Percentiles rank a stretch among this genome's conserved stretches.
Evolutionary conservation across 306 rosid genomes (phyloP).

Genomic region (Cicer arietinum): DNA sequence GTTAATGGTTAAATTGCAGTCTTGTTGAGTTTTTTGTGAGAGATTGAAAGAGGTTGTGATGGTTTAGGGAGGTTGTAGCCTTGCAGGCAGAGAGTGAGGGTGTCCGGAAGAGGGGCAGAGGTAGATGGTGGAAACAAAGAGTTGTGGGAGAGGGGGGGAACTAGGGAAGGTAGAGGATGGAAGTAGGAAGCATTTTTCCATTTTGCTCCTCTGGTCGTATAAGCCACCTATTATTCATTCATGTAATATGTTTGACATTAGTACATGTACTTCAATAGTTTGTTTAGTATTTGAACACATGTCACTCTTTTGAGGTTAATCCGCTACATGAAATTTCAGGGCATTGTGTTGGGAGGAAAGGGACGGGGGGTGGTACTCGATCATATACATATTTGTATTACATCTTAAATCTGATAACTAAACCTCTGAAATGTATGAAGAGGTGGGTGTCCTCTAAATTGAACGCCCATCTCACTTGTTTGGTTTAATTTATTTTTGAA

Average conservation of each 20-base stretch:
- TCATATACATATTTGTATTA: background rate
- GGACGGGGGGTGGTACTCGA: background rate
- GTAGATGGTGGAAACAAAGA: background rate
- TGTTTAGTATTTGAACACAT: conserved; percentile 23
- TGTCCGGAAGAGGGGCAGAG: background rate
- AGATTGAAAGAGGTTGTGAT: background rate
- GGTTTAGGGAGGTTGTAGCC: too few species aligned
- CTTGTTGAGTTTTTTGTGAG: background rate
- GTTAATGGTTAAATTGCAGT: background rate
- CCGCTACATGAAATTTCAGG: conserved; percentile 8
- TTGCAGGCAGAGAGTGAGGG: too few species aligned
- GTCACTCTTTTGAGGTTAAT: conserved; percentile 26
- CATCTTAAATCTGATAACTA: background rate
- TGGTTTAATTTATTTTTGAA: background rate
- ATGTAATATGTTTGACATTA: conserved; percentile 23
- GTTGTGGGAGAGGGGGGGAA: background rate
- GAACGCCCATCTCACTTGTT: background rate
- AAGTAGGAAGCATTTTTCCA: background rate
- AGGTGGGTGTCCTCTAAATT: background rate
- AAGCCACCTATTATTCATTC: background rate
- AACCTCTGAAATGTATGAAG: background rate
- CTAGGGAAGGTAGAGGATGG: background rate
- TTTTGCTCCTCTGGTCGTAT: background rate
- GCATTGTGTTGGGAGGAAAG: background rate
- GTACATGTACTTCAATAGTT: background rate